A percentile compares a stretch with the other conserved stretches of the same genome.
These are phyloP conservation scores for Protomyces arabidopsidicola DNA, from an alignment of 1,139 yeast genomes.

Conservation along the genomic window DNA sequence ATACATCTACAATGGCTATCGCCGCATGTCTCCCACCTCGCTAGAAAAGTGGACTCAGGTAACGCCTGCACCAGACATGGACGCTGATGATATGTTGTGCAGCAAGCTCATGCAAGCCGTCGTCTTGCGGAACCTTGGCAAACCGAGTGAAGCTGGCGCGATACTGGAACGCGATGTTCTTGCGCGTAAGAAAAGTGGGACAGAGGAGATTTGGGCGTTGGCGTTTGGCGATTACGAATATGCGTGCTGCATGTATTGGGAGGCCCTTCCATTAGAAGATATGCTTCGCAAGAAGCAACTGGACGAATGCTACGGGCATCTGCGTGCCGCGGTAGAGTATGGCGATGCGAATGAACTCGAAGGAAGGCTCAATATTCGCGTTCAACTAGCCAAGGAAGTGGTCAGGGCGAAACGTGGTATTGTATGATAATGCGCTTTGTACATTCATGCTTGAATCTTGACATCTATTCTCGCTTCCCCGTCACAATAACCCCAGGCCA, in stretches of 20 bases:
- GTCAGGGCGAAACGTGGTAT: constrained; percentile 8
- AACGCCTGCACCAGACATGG: constrained; percentile 25
- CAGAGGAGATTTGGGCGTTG: constrained; percentile 26
- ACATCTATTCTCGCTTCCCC: not conserved
- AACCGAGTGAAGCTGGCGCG: not conserved
- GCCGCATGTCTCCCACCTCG: constrained; percentile 53
- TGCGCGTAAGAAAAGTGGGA: constrained; percentile 5
- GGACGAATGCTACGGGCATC: constrained; percentile 19
- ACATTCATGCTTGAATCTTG: not conserved
- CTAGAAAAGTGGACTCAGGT: constrained; percentile 4
- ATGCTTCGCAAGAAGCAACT: not conserved
- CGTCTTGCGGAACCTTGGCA: constrained; percentile 22
- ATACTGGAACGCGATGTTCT: constrained; percentile 6
- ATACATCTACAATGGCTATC: constrained; percentile 91
- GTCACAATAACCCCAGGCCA: not conserved
- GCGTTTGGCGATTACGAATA: constrained; percentile 28
- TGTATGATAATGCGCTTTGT: not conserved
- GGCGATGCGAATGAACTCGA: constrained; percentile 27
- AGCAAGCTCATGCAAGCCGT: constrained; percentile 24
- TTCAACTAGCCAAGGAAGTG: constrained; percentile 27
- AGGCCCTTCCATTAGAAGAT: constrained; percentile 1
- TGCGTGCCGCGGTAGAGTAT: constrained; percentile 24
- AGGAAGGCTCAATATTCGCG: constrained; percentile 27
- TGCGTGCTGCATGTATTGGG: constrained; percentile 25
- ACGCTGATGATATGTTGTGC: constrained; percentile 21